Percentiles rank a stretch among this genome's conserved stretches.
Evolutionary conservation across 2,329 filamentous ascomycete genomes (phyloP).

Genomic region (Lachnellula arida): DNA sequence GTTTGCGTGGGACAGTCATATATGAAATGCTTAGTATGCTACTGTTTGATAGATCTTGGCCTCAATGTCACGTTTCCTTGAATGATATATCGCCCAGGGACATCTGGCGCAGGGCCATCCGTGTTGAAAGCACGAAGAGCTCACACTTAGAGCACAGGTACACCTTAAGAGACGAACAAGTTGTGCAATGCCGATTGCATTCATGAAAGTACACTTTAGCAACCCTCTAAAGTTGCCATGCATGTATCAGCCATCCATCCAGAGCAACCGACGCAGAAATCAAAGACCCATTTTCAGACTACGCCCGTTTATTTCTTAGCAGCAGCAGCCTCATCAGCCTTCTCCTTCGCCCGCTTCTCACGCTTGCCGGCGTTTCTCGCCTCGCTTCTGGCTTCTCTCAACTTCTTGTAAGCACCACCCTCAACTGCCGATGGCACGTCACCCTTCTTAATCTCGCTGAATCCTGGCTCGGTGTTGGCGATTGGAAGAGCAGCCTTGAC

Average conservation of each 20-base stretch:
- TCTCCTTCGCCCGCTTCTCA: conserved; percentile 91
- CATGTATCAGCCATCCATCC: conserved; percentile 25
- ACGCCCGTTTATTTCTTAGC: conserved; percentile 71
- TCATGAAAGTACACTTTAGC: conserved; percentile 35
- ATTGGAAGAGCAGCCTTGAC: conserved; percentile 66
- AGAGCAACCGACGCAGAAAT: conserved; percentile 25
- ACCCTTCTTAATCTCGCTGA: conserved; percentile 76
- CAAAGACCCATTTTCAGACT: conserved; percentile 28
- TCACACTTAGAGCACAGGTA: not conserved
- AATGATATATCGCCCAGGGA: not conserved
- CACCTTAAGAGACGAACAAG: not conserved
- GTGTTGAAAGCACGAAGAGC: conserved; percentile 3
- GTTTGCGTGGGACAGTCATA: too few species aligned
- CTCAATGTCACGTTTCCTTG: not conserved
- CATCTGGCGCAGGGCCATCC: not conserved
- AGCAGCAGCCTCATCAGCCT: conserved; percentile 71
- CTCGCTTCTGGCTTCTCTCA: conserved; percentile 81
- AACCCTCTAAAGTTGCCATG: conserved; percentile 29
- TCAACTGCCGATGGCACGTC: conserved; percentile 70
- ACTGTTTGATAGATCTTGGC: too few species aligned
- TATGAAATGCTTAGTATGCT: too few species aligned
- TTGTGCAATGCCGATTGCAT: conserved; percentile 30
- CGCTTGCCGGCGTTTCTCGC: conserved; percentile 75
- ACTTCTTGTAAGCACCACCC: conserved; percentile 80
- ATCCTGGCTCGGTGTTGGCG: conserved; percentile 57